Percentiles rank a stretch among this genome's conserved stretches.
Conservation (phyloP, 2,329 filamentous ascomycete genomes). For the Phaeomoniella chlamydospora region DNA sequence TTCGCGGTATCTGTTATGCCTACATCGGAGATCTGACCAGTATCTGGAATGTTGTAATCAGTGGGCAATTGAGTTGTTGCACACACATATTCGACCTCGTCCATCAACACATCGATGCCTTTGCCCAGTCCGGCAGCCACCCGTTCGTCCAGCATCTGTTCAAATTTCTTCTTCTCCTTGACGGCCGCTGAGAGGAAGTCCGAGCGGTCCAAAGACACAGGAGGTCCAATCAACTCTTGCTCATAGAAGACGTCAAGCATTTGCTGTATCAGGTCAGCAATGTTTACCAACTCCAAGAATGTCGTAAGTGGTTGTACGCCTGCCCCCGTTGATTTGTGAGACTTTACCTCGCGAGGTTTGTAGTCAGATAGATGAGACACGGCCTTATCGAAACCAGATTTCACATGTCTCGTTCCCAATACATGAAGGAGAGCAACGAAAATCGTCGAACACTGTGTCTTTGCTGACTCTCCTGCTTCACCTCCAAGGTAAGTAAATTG, state of each 20-base stretch:
- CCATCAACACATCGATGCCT: slow-evolving; percentile 95
- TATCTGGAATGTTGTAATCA: slow-evolving; percentile 67
- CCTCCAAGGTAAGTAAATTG: slow-evolving; percentile 70
- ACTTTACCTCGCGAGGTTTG: slow-evolving; percentile 67
- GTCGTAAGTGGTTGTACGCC: slow-evolving; percentile 85
- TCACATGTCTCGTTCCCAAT: slow-evolving; percentile 74
- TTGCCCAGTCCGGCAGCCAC: slow-evolving; percentile 93
- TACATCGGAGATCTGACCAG: slow-evolving; percentile 17
- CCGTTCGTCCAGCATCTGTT: slow-evolving; percentile 95
- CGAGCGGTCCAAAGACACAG: slow-evolving; percentile 70
- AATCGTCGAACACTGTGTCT: slow-evolving; percentile 76
- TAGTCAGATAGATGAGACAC: slow-evolving; percentile 83
- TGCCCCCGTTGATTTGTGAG: slow-evolving; percentile 53
- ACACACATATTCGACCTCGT: slow-evolving; percentile 91
- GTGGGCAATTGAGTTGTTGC: slow-evolving; percentile 73
- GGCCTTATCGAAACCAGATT: slow-evolving; percentile 84
- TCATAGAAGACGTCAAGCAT: slow-evolving; percentile 99
- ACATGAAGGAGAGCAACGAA: slow-evolving; percentile 76
- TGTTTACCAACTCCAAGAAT: slow-evolving; percentile 94
- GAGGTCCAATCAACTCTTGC: slow-evolving; percentile 72
- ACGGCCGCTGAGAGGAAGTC: slow-evolving; percentile 88
- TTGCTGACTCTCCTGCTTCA: slow-evolving; percentile 66
- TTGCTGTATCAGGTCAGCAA: slow-evolving; percentile 92
- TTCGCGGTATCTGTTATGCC: slow-evolving; percentile 67
- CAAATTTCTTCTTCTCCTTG: slow-evolving; percentile 94